These are phyloP conservation scores for Gossypium sturtianum DNA, from an alignment of 345 rosid species.

Conservation along the genomic window DNA sequence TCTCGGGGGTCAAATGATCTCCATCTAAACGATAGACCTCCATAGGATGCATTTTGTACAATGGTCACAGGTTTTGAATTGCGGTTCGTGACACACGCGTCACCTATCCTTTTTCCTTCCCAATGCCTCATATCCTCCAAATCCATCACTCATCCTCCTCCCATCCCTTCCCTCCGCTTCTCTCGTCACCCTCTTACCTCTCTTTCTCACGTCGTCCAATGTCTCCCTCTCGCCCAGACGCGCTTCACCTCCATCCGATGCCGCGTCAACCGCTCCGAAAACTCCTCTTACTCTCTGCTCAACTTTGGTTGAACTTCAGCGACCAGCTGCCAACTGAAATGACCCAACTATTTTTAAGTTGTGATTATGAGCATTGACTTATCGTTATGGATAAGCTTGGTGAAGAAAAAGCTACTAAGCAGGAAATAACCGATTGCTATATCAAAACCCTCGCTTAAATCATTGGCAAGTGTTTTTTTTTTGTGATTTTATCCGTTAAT, in stretches of 20 bases:
- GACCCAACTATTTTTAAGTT: conserved; percentile 84
- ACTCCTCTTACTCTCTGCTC: conserved; percentile 68
- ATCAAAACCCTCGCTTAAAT: conserved; percentile 15
- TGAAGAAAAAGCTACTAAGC: conserved; percentile 35
- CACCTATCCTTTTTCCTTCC: conserved; percentile 30
- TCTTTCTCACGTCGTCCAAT: conserved; percentile 18
- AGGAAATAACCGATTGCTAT: too few species aligned
- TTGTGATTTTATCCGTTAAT: too few species aligned
- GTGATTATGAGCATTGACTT: conserved; percentile 93
- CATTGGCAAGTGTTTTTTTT: neutral
- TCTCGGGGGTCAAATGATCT: too few species aligned
- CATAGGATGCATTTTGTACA: too few species aligned
- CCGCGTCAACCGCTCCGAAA: conserved; percentile 58
- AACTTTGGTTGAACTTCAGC: conserved; percentile 78
- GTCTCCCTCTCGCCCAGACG: conserved; percentile 16
- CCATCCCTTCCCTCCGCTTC: conserved; percentile 6
- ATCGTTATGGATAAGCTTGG: conserved; percentile 91
- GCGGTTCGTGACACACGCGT: too few species aligned
- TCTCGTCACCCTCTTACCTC: conserved; percentile 37
- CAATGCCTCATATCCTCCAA: conserved; percentile 36
- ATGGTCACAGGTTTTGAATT: too few species aligned
- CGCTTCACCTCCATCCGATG: conserved; percentile 52
- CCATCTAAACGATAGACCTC: too few species aligned
- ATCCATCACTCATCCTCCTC: conserved; percentile 21
- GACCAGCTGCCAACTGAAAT: conserved; percentile 90